Conservation (phyloP, 495 filamentous ascomycete genomes). For the Aspergillus sparsus region DNA sequence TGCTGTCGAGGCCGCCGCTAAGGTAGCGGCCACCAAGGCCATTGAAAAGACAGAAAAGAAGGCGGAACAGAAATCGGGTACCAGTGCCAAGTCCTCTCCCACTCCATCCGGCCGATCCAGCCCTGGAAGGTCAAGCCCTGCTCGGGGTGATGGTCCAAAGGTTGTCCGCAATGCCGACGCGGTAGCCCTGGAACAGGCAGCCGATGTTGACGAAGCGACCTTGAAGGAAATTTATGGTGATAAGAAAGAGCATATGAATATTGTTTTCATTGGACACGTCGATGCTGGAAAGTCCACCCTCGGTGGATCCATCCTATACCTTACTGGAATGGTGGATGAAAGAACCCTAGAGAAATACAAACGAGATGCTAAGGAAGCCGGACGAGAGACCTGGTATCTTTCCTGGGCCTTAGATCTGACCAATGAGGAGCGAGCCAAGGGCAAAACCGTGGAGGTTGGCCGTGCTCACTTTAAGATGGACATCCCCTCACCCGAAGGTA, state of each 20-base stretch:
- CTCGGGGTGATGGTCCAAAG: constrained; percentile 51
- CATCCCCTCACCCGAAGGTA: constrained; percentile 57
- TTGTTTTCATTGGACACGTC: constrained; percentile 98
- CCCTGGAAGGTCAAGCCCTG: constrained; percentile 57
- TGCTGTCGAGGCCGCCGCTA: constrained; percentile 56
- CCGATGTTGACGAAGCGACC: constrained; percentile 87
- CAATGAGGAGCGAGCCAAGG: constrained; percentile 93
- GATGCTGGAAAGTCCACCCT: constrained; percentile 97
- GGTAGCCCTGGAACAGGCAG: constrained; percentile 82
- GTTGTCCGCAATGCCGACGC: constrained; percentile 72
- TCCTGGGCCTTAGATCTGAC: constrained; percentile 98
- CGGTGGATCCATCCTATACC: constrained; percentile 87
- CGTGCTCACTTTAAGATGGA: constrained; percentile 93
- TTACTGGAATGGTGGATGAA: constrained; percentile 98
- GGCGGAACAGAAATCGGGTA: constrained; percentile 42
- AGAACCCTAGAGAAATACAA: constrained; percentile 98
- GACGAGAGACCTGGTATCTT: constrained; percentile 97
- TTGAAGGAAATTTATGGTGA: constrained; percentile 97
- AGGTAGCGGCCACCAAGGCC: constrained; percentile 77
- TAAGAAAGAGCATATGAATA: constrained; percentile 83
- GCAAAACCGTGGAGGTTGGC: constrained; percentile 97
- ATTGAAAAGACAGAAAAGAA: constrained; percentile 75
- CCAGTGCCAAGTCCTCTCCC: constrained; percentile 73
- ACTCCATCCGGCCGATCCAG: constrained; percentile 77
- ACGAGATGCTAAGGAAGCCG: constrained; percentile 90